Conservation (phyloP, 208 protist species). For the Leishmania tarentolae region DNA sequence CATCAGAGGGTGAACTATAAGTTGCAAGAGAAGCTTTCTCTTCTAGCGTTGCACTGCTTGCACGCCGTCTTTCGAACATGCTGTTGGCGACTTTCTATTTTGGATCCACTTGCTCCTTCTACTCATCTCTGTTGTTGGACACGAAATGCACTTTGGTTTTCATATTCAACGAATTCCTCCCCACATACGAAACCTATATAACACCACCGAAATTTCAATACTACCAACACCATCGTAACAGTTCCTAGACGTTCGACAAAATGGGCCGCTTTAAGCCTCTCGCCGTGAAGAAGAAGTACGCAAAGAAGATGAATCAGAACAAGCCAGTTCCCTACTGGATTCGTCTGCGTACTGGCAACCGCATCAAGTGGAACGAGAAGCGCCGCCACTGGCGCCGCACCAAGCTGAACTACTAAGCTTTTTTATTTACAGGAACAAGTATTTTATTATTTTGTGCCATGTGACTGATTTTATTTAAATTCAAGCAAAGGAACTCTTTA, state of each 20-base stretch:
- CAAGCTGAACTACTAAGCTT: conserved; percentile 91
- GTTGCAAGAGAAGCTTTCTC: neutral
- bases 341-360: conserved; percentile 91
- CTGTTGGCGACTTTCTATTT: too few species aligned
- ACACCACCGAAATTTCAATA: neutral
- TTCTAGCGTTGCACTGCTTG: neutral
- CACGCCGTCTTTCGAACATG: neutral
- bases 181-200: neutral
- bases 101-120: neutral
- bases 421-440: conserved; percentile 9
- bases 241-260: conserved; percentile 20
- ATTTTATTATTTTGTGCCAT: conserved; percentile 11
- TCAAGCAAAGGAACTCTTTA: neutral
- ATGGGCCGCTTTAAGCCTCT: conserved; percentile 94
- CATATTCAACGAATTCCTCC: neutral
- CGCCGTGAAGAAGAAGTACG: conserved; percentile 94
- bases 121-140: neutral
- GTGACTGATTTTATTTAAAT: neutral
- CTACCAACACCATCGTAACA: neutral
- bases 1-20: neutral
- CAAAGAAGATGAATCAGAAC: conserved; percentile 95
- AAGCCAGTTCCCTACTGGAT: conserved; percentile 94
- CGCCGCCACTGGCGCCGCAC: conserved; percentile 95
- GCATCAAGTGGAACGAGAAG: conserved; percentile 95
- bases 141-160: neutral